Conservation (phyloP, 306 rosid genomes). For the Elaeagnus macrophylla region DNA sequence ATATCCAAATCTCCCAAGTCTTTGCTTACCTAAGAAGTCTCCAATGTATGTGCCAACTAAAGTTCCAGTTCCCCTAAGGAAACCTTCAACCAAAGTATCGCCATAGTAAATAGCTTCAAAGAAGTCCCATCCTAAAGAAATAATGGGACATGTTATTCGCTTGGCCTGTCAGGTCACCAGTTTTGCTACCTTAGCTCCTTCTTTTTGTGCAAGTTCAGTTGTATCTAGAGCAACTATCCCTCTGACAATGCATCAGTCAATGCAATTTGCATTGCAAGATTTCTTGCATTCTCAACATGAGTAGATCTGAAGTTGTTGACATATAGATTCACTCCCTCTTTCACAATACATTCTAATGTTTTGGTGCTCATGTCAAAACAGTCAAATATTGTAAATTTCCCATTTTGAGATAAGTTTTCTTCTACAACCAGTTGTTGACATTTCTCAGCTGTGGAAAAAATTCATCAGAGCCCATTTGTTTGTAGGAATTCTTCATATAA, state of each 20-base stretch:
- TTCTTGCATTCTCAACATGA: constrained; percentile 57
- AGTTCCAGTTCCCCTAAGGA: constrained; percentile 67
- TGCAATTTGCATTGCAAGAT: constrained; percentile 39
- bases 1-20: constrained; percentile 75
- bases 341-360: constrained; percentile 57
- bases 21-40: constrained; percentile 63
- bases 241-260: constrained; percentile 45
- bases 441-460: constrained; percentile 56
- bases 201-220: constrained; percentile 48
- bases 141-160: constrained; percentile 62
- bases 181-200: constrained; percentile 72
- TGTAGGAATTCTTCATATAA: too few relatives aligned
- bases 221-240: constrained; percentile 37
- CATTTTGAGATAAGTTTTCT: constrained; percentile 63
- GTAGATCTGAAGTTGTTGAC: constrained; percentile 52
- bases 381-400: constrained; percentile 56
- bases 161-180: constrained; percentile 48
- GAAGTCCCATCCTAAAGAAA: constrained; percentile 88
- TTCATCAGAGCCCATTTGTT: too few relatives aligned
- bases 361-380: constrained; percentile 72
- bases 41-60: constrained; percentile 59
- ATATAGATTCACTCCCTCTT: constrained; percentile 75
- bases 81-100: constrained; percentile 58
- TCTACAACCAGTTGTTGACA: constrained; percentile 78
- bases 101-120: constrained; percentile 81